Percentiles rank a stretch among this genome's conserved stretches.
Evolutionary conservation across 2,329 filamentous ascomycete genomes (phyloP).

Genomic region (Ascochyta viciae-villosae): DNA sequence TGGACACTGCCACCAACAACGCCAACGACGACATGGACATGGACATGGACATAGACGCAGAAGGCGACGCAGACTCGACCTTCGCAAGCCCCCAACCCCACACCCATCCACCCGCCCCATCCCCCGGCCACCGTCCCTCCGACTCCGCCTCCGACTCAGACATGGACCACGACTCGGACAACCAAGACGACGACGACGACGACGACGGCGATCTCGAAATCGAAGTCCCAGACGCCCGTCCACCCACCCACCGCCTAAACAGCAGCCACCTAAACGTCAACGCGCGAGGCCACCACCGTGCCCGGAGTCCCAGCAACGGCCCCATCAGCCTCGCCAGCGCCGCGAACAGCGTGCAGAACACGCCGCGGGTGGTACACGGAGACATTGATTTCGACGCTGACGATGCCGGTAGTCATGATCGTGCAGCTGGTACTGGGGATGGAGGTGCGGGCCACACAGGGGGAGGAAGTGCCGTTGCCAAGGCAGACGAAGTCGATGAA

Average conservation of each 20-base stretch:
- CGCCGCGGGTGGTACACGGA: conserved; percentile 30
- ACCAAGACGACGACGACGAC: conserved; percentile 32
- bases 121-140: background rate
- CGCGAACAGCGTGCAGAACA: conserved; percentile 44
- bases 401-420: conserved; percentile 21
- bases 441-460: conserved; percentile 35
- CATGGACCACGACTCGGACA: conserved; percentile 24
- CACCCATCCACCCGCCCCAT: background rate
- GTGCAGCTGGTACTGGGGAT: conserved; percentile 40
- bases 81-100: background rate
- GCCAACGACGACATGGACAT: too few relatives aligned
- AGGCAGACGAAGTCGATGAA: conserved; percentile 39
- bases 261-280: too few relatives aligned
- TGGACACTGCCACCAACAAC: too few relatives aligned
- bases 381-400: conserved; percentile 44
- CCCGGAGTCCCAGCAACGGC: conserved; percentile 42
- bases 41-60: conserved; percentile 6
- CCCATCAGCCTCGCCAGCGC: conserved; percentile 55
- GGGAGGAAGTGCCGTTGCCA: conserved; percentile 11
- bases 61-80: conserved; percentile 16
- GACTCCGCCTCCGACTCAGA: conserved; percentile 1
- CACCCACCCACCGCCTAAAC: conserved; percentile 25
- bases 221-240: conserved; percentile 39
- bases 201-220: conserved; percentile 41
- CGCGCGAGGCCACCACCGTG: conserved; percentile 13